Evolutionary conservation across 192 early-diverging fungal species (phyloP), one percentile per base, ranked within the genome.

Genomic region (Rhizophagus clarus): DNA sequence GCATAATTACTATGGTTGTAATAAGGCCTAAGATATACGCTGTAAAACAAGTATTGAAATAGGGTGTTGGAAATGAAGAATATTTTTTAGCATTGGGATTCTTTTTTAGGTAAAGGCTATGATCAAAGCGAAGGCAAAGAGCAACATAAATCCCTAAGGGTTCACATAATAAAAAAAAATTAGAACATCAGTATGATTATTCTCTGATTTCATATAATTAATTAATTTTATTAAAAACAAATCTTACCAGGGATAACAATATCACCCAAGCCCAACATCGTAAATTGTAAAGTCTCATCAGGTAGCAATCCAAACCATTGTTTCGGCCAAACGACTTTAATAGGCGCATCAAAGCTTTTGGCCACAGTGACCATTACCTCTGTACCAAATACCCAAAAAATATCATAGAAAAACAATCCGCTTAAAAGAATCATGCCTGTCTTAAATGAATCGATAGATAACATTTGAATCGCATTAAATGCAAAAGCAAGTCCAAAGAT

Each of bases 331-430:
- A 97, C 85, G 3, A 99, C 92, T 90, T 99, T 99, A 84, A 99
- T 95, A 42, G 97, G 97, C 7, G 95, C 96, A 81, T 99, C 97
- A 85, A 98, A 95, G 76, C 91, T 93, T 87, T 94, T 97, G 60
- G 97, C 97, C 28, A 99, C 97, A 10, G 94, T 93, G 8, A 98
- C 97, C 97, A 99, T 99, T 24, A 99, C 97, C 51, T 96, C 94
- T 8, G 97, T 98, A 47, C 96, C 96, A 89, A 99, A 99, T 77
- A 99, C 97, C 97, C 97, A 99, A 80, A 98, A 99, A 70, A 99
- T 91, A 85, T 99, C 97, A 82, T 99, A 99, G 31, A 97, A 83
- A 86, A 99, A 99, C 61, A 99, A 85, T 22, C 94, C 97, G 28
- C 89, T 84, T 34, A 99, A 90, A 69, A 99, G 89, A 37, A 96